Conservation (phyloP, 2,329 filamentous ascomycete species). For the Epichloe sp. region DNA sequence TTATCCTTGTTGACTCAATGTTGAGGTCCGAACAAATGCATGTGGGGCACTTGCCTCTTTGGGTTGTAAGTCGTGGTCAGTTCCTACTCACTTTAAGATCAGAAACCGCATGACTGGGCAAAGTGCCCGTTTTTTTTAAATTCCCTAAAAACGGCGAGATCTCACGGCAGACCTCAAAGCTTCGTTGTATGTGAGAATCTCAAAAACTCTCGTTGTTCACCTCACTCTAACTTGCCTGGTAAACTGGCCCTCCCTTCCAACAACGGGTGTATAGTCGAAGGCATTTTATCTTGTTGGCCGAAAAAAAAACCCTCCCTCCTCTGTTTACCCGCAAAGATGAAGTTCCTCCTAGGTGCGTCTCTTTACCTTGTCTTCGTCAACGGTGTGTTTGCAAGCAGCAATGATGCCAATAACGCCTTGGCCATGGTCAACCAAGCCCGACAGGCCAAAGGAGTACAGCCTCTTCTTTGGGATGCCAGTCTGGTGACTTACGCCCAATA, state of each 20-base stretch:
- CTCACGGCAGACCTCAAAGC: too few relatives aligned
- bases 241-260: not conserved
- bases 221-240: not conserved
- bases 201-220: too few relatives aligned
- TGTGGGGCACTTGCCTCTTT: not conserved
- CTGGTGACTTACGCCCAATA: constrained; percentile 20
- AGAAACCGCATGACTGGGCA: not conserved
- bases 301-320: too few relatives aligned
- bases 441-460: constrained; percentile 13
- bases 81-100: constrained; percentile 1
- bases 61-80: not conserved
- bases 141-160: not conserved
- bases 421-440: constrained; percentile 20
- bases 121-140: not conserved
- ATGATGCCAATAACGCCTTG: constrained; percentile 15
- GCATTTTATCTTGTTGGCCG: too few relatives aligned
- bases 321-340: not conserved
- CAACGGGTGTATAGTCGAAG: not conserved
- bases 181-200: too few relatives aligned
- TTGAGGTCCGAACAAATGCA: too few relatives aligned
- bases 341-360: not conserved
- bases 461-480: constrained; percentile 17
- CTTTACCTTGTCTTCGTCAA: constrained; percentile 5
- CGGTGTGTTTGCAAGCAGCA: constrained; percentile 7
- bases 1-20: too few relatives aligned